phyloP scores from a whole-genome alignment of 805 yeast species.

The Metschnikowia bowlesiae region DNA sequence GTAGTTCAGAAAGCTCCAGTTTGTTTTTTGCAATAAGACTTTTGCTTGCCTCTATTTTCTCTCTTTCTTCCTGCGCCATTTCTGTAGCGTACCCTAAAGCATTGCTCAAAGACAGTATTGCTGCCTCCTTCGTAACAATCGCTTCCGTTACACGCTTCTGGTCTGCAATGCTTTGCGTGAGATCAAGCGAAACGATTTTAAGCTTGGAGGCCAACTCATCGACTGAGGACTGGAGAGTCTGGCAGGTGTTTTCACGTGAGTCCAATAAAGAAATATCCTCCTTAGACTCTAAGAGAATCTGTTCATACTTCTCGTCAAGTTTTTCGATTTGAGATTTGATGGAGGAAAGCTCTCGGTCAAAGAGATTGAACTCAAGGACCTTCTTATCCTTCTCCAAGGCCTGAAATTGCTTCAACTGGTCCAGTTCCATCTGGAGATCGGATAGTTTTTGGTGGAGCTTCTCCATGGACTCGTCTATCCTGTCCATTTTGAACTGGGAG shows the following conservation, averaged over 20 bases:
- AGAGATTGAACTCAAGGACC: conserved; percentile 66
- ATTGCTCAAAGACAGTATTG: conserved; percentile 39
- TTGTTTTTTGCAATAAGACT: conserved; percentile 35
- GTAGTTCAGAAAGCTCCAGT: conserved; percentile 30
- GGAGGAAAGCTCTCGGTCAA: conserved; percentile 69
- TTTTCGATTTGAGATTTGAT: conserved; percentile 56
- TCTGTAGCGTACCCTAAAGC: conserved; percentile 30
- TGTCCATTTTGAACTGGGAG: conserved; percentile 62
- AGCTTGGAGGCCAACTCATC: conserved; percentile 44
- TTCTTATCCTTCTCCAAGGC: conserved; percentile 62
- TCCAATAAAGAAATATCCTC: conserved; percentile 53
- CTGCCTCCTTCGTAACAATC: conserved; percentile 47
- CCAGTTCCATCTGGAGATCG: conserved; percentile 77
- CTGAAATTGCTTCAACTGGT: conserved; percentile 69
- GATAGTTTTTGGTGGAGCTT: conserved; percentile 67
- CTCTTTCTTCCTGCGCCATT: conserved; percentile 21
- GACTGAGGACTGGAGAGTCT: conserved; percentile 43
- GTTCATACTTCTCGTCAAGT: conserved; percentile 54
- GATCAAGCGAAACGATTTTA: conserved; percentile 54
- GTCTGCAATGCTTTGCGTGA: conserved; percentile 48
- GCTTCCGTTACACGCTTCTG: conserved; percentile 44
- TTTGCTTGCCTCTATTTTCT: conserved; percentile 19
- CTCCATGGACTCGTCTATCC: conserved; percentile 67
- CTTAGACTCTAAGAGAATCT: conserved; percentile 49
- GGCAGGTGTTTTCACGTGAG: conserved; percentile 52